phyloP scores from a whole-genome alignment of 345 rosid genomes.

The Mangifera indica region DNA sequence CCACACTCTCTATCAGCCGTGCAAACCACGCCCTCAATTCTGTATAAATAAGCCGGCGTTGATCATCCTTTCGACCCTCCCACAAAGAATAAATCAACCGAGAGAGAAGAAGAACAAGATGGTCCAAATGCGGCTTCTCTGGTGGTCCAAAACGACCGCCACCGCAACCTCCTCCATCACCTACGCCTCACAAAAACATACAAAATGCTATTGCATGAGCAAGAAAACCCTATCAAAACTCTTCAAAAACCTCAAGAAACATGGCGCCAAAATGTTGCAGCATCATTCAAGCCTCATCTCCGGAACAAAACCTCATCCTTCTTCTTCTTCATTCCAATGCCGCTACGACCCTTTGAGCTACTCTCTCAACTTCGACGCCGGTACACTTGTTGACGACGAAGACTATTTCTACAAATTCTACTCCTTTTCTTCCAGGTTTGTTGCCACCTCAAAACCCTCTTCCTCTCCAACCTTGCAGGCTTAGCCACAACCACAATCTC shows the following conservation, averaged over 20 bases:
- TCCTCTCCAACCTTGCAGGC: no score
- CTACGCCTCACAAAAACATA: background rate
- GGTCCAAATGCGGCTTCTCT: slow-evolving; percentile 37
- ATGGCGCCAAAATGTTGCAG: slow-evolving; percentile 30
- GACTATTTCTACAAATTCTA: slow-evolving; percentile 54
- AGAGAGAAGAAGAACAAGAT: slow-evolving; percentile 12
- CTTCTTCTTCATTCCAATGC: slow-evolving; percentile 45
- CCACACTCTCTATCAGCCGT: background rate
- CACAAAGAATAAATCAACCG: background rate
- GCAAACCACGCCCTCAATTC: background rate
- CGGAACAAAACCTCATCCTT: no score
- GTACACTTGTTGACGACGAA: slow-evolving; percentile 44
- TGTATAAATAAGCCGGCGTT: background rate
- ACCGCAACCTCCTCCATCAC: background rate
- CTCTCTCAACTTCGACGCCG: slow-evolving; percentile 74
- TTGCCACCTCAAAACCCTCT: slow-evolving; percentile 22
- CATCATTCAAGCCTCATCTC: no score
- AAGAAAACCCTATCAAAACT: slow-evolving; percentile 32
- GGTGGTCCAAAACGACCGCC: slow-evolving; percentile 31
- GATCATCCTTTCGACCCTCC: background rate
- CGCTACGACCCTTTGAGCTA: slow-evolving; percentile 75
- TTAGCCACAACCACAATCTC: no score
- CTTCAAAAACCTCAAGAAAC: slow-evolving; percentile 48
- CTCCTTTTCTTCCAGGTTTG: slow-evolving; percentile 73
- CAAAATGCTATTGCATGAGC: slow-evolving; percentile 30